A percentile compares a stretch with the other conserved stretches of the same genome.
Evolutionary conservation across 75 land plant genomes (phyloP).

Genomic region (Isoetes taiwanensis): DNA sequence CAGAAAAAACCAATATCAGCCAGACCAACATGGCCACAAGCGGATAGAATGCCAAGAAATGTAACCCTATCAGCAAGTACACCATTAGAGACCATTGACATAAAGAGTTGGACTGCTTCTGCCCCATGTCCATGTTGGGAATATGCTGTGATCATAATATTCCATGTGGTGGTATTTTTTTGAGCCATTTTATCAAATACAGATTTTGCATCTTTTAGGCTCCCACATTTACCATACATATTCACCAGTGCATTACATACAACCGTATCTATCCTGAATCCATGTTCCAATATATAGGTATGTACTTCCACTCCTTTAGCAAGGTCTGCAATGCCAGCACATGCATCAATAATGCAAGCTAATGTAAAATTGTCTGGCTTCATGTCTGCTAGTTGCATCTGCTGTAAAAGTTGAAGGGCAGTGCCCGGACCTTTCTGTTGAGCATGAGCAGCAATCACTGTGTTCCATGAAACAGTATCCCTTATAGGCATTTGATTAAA

Average conservation of each 20-base stretch:
- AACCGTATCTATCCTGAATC: neutral
- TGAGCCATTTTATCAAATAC: neutral
- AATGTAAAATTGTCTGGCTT: neutral
- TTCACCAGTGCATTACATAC: neutral
- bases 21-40: slow-evolving; percentile 14
- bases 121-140: neutral
- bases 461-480: slow-evolving; percentile 10
- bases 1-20: neutral
- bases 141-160: slow-evolving; percentile 10
- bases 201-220: neutral
- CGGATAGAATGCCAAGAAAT: neutral
- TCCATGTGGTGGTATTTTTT: slow-evolving; percentile 5
- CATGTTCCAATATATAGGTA: slow-evolving; percentile 4
- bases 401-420: slow-evolving; percentile 4
- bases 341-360: neutral
- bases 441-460: slow-evolving; percentile 9
- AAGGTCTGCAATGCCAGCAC: neutral
- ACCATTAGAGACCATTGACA: neutral
- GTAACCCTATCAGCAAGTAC: slow-evolving; percentile 3
- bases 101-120: slow-evolving; percentile 6
- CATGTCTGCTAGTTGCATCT: slow-evolving; percentile 3
- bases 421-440: neutral
- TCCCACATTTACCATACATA: slow-evolving; percentile 12
- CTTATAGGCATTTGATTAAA: slow-evolving; percentile 7
- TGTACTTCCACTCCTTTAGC: neutral